Evolutionary conservation across 495 filamentous ascomycete species (phyloP).

Genomic region (Articulospora tetracladia): DNA sequence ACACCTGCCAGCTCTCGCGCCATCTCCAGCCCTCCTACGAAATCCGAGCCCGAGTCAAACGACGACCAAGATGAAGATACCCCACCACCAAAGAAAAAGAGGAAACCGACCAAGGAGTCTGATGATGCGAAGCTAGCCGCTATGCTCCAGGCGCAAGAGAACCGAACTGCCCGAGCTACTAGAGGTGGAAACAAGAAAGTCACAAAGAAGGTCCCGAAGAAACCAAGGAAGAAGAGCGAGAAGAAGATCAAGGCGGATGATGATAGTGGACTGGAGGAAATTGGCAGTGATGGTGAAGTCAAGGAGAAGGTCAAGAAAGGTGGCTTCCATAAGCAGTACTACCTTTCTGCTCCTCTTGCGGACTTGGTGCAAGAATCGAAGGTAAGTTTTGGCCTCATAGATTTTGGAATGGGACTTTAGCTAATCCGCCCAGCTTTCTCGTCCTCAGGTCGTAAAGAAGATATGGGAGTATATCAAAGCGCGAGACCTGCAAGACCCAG

Average conservation of each 20-base stretch:
- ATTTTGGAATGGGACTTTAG: neutral
- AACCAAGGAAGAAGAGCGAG: conserved; percentile 40
- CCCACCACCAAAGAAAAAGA: conserved; percentile 48
- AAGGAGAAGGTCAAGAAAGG: conserved; percentile 56
- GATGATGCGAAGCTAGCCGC: conserved; percentile 84
- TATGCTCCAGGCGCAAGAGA: conserved; percentile 88
- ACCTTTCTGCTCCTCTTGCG: conserved; percentile 61
- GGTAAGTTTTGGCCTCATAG: conserved; percentile 26
- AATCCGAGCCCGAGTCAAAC: conserved; percentile 26
- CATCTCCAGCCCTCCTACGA: conserved; percentile 10
- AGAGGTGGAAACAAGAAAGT: conserved; percentile 56
- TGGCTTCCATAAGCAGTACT: conserved; percentile 50
- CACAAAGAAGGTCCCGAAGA: conserved; percentile 57
- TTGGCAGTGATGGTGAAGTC: conserved; percentile 52
- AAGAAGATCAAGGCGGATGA: conserved; percentile 74
- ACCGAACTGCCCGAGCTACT: conserved; percentile 66
- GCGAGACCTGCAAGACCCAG: conserved; percentile 83
- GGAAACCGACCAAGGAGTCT: conserved; percentile 48
- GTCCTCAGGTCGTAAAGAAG: conserved; percentile 91
- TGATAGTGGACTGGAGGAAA: conserved; percentile 65
- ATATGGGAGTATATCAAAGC: conserved; percentile 93
- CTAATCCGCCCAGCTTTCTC: conserved; percentile 56
- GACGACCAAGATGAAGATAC: conserved; percentile 40
- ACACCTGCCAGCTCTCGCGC: conserved; percentile 19
- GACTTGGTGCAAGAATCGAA: conserved; percentile 50